Conservation (phyloP, 2,329 filamentous ascomycete species). For the Triangularia verruculosa region DNA sequence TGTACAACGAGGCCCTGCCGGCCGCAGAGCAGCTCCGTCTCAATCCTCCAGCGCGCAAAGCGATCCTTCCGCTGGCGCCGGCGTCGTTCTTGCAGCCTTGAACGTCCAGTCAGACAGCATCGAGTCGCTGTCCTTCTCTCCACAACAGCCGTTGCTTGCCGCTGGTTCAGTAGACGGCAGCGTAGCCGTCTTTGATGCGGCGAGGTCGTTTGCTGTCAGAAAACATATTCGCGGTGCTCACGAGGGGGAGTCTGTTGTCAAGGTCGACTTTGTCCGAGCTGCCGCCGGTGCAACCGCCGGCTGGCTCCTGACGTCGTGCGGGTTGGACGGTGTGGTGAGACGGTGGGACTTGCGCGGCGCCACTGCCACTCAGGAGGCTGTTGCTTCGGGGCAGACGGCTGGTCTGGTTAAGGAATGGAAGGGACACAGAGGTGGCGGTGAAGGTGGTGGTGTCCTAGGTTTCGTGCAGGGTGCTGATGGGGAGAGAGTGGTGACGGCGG, state of each 20-base stretch:
- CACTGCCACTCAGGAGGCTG: slow-evolving; percentile 35
- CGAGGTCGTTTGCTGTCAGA: slow-evolving; percentile 82
- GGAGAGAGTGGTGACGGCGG: slow-evolving; percentile 77
- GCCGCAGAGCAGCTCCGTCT: slow-evolving; percentile 24
- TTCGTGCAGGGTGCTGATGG: slow-evolving; percentile 82
- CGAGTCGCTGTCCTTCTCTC: slow-evolving; percentile 70
- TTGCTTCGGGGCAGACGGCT: slow-evolving; percentile 51
- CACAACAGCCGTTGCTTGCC: slow-evolving; percentile 53
- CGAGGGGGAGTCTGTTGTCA: slow-evolving; percentile 85
- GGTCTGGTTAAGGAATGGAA: slow-evolving; percentile 84
- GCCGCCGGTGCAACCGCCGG: slow-evolving; percentile 43
- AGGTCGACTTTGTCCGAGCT: slow-evolving; percentile 74
- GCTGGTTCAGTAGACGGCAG: slow-evolving; percentile 69
- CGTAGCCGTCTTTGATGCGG: slow-evolving; percentile 83
- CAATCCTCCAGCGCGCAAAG: background rate
- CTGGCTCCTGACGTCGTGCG: slow-evolving; percentile 80
- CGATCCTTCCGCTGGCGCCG: slow-evolving; percentile 29
- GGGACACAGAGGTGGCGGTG: slow-evolving; percentile 79
- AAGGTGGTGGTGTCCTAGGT: slow-evolving; percentile 82
- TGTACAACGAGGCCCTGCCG: slow-evolving; percentile 20
- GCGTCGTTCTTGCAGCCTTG: slow-evolving; percentile 73
- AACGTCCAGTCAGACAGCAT: slow-evolving; percentile 74
- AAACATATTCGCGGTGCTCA: slow-evolving; percentile 79
- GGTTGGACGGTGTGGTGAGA: slow-evolving; percentile 87
- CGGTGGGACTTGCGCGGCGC: slow-evolving; percentile 77